Conservation (phyloP, 108 stramenopile species). For the Mediolabrus comicus region DNA sequence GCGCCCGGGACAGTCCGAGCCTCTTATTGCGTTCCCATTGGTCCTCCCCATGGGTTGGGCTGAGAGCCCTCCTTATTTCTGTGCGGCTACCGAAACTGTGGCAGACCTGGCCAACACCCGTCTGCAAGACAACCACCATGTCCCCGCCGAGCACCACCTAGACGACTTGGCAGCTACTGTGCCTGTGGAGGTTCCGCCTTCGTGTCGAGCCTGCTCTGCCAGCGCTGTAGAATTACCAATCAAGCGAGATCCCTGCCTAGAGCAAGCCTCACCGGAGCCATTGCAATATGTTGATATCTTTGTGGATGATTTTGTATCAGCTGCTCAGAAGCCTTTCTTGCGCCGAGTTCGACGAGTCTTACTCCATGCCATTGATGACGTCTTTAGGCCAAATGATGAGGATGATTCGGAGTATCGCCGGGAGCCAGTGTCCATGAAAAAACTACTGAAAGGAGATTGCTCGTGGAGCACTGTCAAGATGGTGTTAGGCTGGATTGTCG, state of each 20-base stretch:
- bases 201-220: background rate
- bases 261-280: background rate
- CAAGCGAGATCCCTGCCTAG: background rate
- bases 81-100: constrained; percentile 45
- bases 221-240: background rate
- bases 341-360: background rate
- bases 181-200: background rate
- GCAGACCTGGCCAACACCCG: constrained; percentile 9
- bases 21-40: background rate
- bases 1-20: background rate
- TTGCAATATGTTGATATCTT: constrained; percentile 3
- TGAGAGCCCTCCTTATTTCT: constrained; percentile 43
- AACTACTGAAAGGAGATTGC: constrained; percentile 41
- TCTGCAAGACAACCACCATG: background rate
- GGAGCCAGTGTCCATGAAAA: constrained; percentile 54
- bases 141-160: background rate
- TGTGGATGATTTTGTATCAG: constrained; percentile 29
- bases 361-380: constrained; percentile 23
- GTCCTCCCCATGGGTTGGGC: constrained; percentile 44
- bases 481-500: constrained; percentile 37
- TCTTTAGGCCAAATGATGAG: constrained; percentile 9
- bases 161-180: constrained; percentile 6
- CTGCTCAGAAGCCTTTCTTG: background rate
- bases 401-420: background rate
- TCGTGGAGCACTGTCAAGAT: constrained; percentile 32